Evolutionary conservation across 495 filamentous ascomycete genomes (phyloP).

Genomic region (Xylaria cubensis): DNA sequence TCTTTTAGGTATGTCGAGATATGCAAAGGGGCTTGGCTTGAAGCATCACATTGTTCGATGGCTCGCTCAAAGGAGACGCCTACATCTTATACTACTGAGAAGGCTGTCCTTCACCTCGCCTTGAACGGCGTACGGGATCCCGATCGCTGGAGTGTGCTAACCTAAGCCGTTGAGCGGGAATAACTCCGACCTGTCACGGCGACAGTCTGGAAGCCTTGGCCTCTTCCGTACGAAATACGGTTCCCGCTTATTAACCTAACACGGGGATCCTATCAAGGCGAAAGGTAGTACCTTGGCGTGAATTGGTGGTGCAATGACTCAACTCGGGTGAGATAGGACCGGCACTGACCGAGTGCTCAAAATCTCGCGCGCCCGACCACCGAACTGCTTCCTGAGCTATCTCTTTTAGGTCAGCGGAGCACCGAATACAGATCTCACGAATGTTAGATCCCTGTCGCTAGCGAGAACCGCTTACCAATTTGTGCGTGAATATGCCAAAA

Average conservation of each 20-base stretch:
- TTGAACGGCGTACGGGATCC: slow-evolving; percentile 2
- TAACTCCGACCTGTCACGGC: slow-evolving; percentile 13
- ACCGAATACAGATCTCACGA: background rate
- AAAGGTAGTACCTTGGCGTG: background rate
- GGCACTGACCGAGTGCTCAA: too few species aligned
- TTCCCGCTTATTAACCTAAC: slow-evolving; percentile 7
- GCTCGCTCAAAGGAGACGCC: background rate
- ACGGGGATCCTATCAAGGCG: slow-evolving; percentile 1
- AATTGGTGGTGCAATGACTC: background rate
- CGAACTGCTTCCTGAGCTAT: background rate
- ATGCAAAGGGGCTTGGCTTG: background rate
- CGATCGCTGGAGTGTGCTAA: background rate
- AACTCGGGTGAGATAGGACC: slow-evolving; percentile 2
- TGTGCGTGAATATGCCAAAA: background rate
- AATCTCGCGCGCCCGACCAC: slow-evolving; percentile 13
- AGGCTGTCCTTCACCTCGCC: slow-evolving; percentile 1
- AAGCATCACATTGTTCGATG: background rate
- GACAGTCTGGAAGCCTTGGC: background rate
- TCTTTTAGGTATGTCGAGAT: background rate
- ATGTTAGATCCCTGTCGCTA: background rate
- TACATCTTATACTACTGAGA: slow-evolving; percentile 12
- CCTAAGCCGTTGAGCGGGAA: background rate
- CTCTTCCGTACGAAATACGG: background rate
- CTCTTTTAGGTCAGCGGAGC: background rate
- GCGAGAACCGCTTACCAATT: background rate